phyloP scores from a whole-genome alignment of 495 filamentous ascomycete species.

The Saxophila tyrrhenica region DNA sequence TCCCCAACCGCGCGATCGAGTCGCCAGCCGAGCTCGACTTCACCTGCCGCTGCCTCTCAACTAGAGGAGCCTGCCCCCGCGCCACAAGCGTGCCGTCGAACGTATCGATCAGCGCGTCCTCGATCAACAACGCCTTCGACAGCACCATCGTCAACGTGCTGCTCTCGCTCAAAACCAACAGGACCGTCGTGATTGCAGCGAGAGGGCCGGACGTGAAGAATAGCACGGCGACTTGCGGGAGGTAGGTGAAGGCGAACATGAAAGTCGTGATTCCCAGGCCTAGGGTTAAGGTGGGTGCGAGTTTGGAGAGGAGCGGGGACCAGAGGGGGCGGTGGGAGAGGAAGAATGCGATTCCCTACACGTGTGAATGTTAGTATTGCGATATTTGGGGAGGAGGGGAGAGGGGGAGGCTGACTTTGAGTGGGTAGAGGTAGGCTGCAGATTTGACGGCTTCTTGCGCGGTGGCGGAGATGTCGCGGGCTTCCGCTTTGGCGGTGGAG shows the following conservation, averaged over 20 bases:
- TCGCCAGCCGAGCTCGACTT: constrained; percentile 41
- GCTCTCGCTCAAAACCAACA: constrained; percentile 73
- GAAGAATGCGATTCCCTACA: constrained; percentile 71
- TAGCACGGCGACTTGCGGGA: constrained; percentile 74
- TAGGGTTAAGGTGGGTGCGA: constrained; percentile 41
- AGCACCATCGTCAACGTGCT: constrained; percentile 66
- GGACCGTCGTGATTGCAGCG: constrained; percentile 60
- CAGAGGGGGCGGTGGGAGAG: constrained; percentile 47
- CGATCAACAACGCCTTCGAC: constrained; percentile 62
- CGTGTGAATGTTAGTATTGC: constrained; percentile 9
- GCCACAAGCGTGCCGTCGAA: constrained; percentile 59
- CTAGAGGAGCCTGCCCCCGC: constrained; percentile 36
- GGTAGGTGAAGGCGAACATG: constrained; percentile 82
- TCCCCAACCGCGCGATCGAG: constrained; percentile 60
- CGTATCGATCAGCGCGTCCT: constrained; percentile 73
- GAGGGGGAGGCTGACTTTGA: constrained; percentile 45
- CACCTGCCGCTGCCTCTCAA: constrained; percentile 62
- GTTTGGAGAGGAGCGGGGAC: constrained; percentile 56
- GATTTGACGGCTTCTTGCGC: constrained; percentile 56
- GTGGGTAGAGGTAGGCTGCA: constrained; percentile 72
- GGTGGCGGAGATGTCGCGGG: constrained; percentile 40
- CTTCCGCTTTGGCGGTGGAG: constrained; percentile 41
- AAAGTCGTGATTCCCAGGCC: constrained; percentile 33
- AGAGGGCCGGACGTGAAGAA: constrained; percentile 79
- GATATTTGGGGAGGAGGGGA: constrained; percentile 16